Percentiles rank a stretch among this genome's conserved stretches.
Conservation (phyloP, 257 asterid species). For the Nicotiana otophora region DNA sequence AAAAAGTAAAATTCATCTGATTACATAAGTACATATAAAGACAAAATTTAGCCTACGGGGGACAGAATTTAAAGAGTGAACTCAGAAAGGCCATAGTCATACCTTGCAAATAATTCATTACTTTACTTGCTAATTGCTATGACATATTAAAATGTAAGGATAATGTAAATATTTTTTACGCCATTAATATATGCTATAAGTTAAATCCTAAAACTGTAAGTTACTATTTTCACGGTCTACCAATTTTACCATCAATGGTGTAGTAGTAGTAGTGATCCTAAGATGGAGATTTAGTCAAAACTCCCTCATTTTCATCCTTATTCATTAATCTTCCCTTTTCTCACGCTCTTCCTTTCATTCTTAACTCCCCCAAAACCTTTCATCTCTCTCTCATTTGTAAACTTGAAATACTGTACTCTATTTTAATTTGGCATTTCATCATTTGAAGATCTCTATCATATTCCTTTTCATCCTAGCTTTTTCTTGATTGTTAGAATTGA, state of each 20-base stretch:
- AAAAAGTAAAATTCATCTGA: too few relatives aligned
- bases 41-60: too few relatives aligned
- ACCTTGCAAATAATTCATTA: too few relatives aligned
- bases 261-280: conserved; percentile 12
- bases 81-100: too few relatives aligned
- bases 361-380: background rate
- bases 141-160: too few relatives aligned
- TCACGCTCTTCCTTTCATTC: conserved; percentile 21
- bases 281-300: conserved; percentile 23
- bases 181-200: too few relatives aligned
- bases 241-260: background rate
- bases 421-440: background rate
- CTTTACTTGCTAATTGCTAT: too few relatives aligned
- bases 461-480: background rate
- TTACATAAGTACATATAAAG: too few relatives aligned
- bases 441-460: background rate
- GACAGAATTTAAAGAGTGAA: too few relatives aligned
- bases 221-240: background rate
- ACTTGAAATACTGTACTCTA: background rate
- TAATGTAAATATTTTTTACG: too few relatives aligned
- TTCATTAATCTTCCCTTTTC: conserved; percentile 16
- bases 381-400: conserved; percentile 9
- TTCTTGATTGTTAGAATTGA: background rate
- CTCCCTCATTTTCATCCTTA: conserved; percentile 11
- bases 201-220: background rate